Percentiles rank a stretch among this genome's conserved stretches.
Evolutionary conservation across 140 eudicot genomes (phyloP).

Genomic region (Stevia rebaudiana): DNA sequence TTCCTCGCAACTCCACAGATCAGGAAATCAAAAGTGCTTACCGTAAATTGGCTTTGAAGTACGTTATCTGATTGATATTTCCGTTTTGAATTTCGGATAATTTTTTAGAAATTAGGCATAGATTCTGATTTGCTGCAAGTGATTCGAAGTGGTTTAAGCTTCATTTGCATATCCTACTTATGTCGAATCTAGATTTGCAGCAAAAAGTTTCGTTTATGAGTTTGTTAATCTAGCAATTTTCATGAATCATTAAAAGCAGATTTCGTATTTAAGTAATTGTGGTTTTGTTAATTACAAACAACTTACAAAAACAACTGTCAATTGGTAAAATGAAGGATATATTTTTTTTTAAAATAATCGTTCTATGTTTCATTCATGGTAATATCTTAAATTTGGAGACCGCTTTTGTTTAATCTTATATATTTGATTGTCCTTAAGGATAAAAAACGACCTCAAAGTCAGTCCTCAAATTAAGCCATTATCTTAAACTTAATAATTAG

Average conservation of each 20-base stretch:
- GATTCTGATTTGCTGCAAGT: neutral
- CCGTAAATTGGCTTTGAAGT: constrained; percentile 90
- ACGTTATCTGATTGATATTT: constrained; percentile 18
- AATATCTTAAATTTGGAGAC: neutral
- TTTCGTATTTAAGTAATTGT: constrained; percentile 4
- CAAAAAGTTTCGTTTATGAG: neutral
- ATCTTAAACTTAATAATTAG: neutral
- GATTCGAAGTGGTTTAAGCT: neutral
- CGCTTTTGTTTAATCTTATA: neutral
- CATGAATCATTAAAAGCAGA: neutral
- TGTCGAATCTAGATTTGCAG: constrained; percentile 9
- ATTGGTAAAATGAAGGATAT: neutral
- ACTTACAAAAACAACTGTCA: neutral
- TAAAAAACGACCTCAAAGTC: neutral
- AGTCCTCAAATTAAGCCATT: neutral
- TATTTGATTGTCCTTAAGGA: neutral
- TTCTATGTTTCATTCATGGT: neutral
- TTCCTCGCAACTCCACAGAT: constrained; percentile 70
- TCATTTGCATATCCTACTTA: neutral
- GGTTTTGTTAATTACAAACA: neutral
- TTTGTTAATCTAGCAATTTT: constrained; percentile 11
- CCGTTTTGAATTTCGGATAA: neutral
- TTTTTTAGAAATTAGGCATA: neutral
- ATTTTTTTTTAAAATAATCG: neutral
- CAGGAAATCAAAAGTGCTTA: constrained; percentile 89